A percentile compares a stretch with the other conserved stretches of the same genome.
phyloP scores from a whole-genome alignment of 2,329 filamentous ascomycete species.

The Neoascochyta sp. region DNA sequence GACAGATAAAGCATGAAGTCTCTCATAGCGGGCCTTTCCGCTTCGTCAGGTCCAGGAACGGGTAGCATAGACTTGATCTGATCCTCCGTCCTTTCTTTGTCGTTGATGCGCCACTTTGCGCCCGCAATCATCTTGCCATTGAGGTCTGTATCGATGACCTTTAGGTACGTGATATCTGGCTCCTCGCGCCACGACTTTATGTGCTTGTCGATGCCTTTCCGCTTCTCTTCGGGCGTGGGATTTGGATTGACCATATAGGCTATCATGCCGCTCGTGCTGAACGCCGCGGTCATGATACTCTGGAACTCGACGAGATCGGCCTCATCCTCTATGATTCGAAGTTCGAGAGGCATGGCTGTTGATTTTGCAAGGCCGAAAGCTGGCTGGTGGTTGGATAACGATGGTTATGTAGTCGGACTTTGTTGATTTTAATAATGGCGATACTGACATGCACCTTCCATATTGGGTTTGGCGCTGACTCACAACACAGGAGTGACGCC shows the following conservation, averaged over 20 bases:
- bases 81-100: slow-evolving; percentile 30
- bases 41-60: slow-evolving; percentile 19
- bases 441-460: no score
- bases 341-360: slow-evolving; percentile 39
- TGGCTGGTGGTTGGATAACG: no score
- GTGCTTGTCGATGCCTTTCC: slow-evolving; percentile 21
- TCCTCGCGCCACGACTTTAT: slow-evolving; percentile 25
- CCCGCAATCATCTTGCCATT: slow-evolving; percentile 30
- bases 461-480: no score
- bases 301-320: slow-evolving; percentile 29
- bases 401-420: no score
- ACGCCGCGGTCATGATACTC: slow-evolving; percentile 27
- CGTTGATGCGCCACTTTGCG: slow-evolving; percentile 38
- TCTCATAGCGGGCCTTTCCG: slow-evolving; percentile 19
- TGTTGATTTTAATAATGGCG: no score
- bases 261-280: slow-evolving; percentile 24
- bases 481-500: no score
- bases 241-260: slow-evolving; percentile 17
- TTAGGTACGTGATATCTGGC: slow-evolving; percentile 25
- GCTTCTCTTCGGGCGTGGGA: slow-evolving; percentile 14
- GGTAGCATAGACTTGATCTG: slow-evolving; percentile 30
- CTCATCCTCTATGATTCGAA: no score
- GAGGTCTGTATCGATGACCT: slow-evolving; percentile 34
- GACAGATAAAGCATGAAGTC: slow-evolving; percentile 30
- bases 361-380: no score